A percentile compares a stretch with the other conserved stretches of the same genome.
phyloP scores from a whole-genome alignment of 2,329 filamentous ascomycete genomes.

The Metarhizium humberi region DNA sequence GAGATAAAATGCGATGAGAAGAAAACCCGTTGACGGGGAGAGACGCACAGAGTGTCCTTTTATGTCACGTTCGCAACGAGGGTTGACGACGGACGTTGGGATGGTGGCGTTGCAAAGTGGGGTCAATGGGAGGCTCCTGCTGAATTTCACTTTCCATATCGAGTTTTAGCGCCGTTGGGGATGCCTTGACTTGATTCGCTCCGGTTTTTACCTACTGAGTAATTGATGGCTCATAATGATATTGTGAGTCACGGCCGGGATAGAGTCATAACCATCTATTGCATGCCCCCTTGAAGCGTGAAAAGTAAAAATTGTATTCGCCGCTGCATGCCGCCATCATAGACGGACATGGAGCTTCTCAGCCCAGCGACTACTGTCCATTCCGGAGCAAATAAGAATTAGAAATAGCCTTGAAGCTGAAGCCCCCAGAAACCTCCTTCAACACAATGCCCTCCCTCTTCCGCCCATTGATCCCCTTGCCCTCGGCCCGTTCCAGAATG shows the following conservation, averaged over 20 bases:
- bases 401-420: conserved; percentile 2
- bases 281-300: too few species aligned
- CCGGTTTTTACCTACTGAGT: too few species aligned
- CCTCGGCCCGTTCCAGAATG: conserved; percentile 13
- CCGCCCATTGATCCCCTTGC: conserved; percentile 11
- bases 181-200: not conserved
- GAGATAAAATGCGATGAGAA: not conserved
- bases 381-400: conserved; percentile 16
- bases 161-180: not conserved
- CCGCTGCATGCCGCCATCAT: too few species aligned
- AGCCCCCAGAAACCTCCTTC: conserved; percentile 11
- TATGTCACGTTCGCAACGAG: not conserved
- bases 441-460: conserved; percentile 13
- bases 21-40: not conserved
- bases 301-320: too few species aligned
- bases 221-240: not conserved
- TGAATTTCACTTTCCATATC: not conserved
- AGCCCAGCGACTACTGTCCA: conserved; percentile 9
- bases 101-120: conserved; percentile 4
- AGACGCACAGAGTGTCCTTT: not conserved
- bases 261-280: not conserved
- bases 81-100: not conserved
- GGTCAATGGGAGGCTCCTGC: not conserved
- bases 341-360: too few species aligned
- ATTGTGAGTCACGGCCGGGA: not conserved